phyloP scores from a whole-genome alignment of 2,329 filamentous ascomycete species.

The Epichloe festucae region DNA sequence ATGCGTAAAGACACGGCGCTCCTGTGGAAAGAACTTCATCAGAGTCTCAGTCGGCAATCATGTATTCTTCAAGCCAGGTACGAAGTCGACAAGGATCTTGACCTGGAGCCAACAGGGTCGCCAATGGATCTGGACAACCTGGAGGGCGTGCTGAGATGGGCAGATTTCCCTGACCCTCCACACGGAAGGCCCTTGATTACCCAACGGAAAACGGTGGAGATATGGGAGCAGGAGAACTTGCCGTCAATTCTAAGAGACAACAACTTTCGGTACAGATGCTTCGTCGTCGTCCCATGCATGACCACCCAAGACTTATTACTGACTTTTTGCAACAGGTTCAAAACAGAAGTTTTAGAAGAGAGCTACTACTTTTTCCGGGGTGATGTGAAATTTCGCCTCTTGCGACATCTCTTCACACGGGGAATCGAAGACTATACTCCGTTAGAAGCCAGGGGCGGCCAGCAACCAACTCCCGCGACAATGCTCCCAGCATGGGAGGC shows the following conservation, averaged over 20 bases:
- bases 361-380: conserved; percentile 39
- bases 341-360: conserved; percentile 40
- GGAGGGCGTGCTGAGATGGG: conserved; percentile 41
- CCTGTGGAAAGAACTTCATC: conserved; percentile 41
- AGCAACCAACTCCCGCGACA: conserved; percentile 8
- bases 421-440: conserved; percentile 20
- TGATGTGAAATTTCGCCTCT: conserved; percentile 41
- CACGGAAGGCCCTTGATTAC: conserved; percentile 32
- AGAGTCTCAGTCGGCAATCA: conserved; percentile 41
- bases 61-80: conserved; percentile 44
- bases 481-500: conserved; percentile 33
- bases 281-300: conserved; percentile 4
- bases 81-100: conserved; percentile 33
- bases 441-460: conserved; percentile 13
- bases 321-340: conserved; percentile 28
- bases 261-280: conserved; percentile 29
- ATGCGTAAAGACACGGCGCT: conserved; percentile 23
- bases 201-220: conserved; percentile 43
- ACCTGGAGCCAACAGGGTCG: conserved; percentile 27
- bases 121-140: conserved; percentile 27
- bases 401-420: conserved; percentile 31
- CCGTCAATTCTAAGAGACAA: conserved; percentile 37
- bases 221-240: conserved; percentile 38
- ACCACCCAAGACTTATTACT: background rate
- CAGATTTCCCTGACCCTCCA: conserved; percentile 46